Evolutionary conservation across 116 monocot species (phyloP), one percentile per base, ranked within the genome.

Genomic region (Trichopus zeylanicus): DNA sequence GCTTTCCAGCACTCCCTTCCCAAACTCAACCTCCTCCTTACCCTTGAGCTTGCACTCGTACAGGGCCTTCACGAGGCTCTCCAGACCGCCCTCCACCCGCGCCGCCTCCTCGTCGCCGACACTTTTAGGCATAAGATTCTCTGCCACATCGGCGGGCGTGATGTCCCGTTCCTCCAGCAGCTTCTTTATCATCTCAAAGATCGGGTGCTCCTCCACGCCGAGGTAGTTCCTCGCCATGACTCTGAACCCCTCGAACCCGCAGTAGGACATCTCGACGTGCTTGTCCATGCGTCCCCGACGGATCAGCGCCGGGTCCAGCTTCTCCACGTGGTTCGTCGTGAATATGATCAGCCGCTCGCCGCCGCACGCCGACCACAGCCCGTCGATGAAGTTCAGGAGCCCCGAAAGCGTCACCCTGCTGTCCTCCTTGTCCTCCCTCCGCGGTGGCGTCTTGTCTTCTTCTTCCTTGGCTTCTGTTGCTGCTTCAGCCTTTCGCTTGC

Each of bases 291-390:
- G 34, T 6, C 75, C 75, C 10, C 75, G 7, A 26, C 75, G 47
- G 20, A 75, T 75, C 24, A 75, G 58, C n/a, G 75, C 75, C 22
- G 58, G 62, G 18, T 75, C 75, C 13, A 75, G 52, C 31, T 68
- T 68, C 37, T 75, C 63, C 2, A 63, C n/a, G 30, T 75, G 59
- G 58, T 75, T 75, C 26, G 75, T 75, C 15, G 75, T 75, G 63
- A 75, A 75, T 6, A 75, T 31, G 6, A 75, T 56, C 18, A 75
- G 29, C 53, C 64, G 24, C 69, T 75, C 75, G 12, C 75, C 69
- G 13, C 75, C 75, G 53, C 69, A 75, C 18, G 75, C 68, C 29
- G 75, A 75, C 75, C 75, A 75, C 3, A 75, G 29, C 10, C 75
- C 75, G 19, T 75, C 75, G 26, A 69, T 75, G 33, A 68, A 75